phyloP scores from a whole-genome alignment of 495 filamentous ascomycete genomes.

The Neurospora discreta region DNA sequence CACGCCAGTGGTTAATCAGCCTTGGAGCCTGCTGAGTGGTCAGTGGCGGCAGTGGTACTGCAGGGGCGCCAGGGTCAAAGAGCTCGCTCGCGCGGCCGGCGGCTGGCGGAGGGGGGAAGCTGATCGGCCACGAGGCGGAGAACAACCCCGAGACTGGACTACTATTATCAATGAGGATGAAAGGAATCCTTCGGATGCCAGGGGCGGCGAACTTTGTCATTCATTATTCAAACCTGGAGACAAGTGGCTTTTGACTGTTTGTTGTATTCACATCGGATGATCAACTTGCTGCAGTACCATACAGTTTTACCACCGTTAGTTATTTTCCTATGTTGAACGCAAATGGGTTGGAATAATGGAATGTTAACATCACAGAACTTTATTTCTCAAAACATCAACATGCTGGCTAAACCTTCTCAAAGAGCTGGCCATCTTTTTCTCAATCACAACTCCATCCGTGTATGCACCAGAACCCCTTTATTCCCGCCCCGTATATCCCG shows the following conservation, averaged over 20 bases:
- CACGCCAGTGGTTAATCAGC: slow-evolving; percentile 1
- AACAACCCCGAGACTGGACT: background rate
- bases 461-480: background rate
- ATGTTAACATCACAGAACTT: background rate
- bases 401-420: background rate
- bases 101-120: background rate
- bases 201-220: background rate
- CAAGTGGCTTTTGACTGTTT: background rate
- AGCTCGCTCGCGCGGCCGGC: background rate
- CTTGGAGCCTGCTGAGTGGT: slow-evolving; percentile 3
- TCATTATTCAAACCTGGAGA: background rate
- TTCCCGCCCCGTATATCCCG: background rate
- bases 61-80: background rate
- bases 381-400: background rate
- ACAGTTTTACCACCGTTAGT: background rate
- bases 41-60: background rate
- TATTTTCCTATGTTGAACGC: background rate
- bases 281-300: background rate
- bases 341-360: background rate
- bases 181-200: background rate
- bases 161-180: background rate
- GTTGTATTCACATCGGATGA: background rate
- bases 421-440: background rate
- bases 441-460: background rate
- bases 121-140: background rate